Percentiles rank a stretch among this genome's conserved stretches.
phyloP scores from a whole-genome alignment of 768 basidiomycete genomes.

The Kwoniella pini region DNA sequence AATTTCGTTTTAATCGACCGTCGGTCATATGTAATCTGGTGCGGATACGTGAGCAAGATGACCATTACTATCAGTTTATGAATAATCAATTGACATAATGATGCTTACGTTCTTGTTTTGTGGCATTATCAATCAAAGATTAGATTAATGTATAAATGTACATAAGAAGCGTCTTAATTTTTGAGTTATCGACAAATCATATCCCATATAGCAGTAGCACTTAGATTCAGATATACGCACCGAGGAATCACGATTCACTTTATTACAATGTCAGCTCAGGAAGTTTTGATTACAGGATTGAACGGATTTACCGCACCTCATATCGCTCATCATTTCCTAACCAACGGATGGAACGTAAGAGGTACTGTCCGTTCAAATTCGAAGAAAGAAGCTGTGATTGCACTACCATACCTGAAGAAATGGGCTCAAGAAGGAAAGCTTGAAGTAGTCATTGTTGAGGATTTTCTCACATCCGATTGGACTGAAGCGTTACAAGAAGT shows the following conservation, averaged over 20 bases:
- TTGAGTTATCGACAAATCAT: too few relatives aligned
- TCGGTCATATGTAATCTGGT: too few relatives aligned
- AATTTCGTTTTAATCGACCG: too few relatives aligned
- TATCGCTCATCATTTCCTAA: conserved; percentile 40
- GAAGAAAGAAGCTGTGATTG: conserved; percentile 30
- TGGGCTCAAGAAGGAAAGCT: conserved; percentile 29
- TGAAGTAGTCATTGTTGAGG: conserved; percentile 37
- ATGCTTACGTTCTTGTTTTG: neutral
- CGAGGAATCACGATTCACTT: neutral
- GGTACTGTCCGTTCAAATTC: conserved; percentile 43
- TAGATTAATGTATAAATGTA: neutral
- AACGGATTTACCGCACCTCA: conserved; percentile 47
- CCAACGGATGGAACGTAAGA: conserved; percentile 42
- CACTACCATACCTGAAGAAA: conserved; percentile 26
- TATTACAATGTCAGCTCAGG: conserved; percentile 26
- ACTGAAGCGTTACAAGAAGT: conserved; percentile 37
- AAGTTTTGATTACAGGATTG: conserved; percentile 45
- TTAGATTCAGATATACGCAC: neutral
- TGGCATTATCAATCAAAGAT: conserved; percentile 1
- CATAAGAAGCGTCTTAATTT: too few relatives aligned
- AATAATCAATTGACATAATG: conserved; percentile 4
- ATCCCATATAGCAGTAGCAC: too few relatives aligned
- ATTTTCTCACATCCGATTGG: conserved; percentile 42
- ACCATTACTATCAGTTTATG: neutral
- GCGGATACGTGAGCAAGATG: neutral